Evolutionary conservation across 192 early-diverging fungal genomes (phyloP).

Genomic region (Mycoemilia scoparia): DNA sequence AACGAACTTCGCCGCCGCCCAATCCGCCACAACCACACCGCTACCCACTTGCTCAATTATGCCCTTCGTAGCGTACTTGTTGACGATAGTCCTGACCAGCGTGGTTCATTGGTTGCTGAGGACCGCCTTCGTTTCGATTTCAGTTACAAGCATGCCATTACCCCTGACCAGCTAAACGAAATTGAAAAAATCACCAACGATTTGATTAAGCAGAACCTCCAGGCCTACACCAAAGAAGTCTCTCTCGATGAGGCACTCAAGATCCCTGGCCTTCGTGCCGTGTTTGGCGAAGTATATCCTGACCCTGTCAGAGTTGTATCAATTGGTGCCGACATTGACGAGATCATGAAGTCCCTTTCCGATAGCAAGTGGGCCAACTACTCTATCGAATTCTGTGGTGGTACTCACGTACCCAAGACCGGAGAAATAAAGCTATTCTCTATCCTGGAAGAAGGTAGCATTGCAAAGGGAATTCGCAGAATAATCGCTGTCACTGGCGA

Average conservation of each 20-base stretch:
- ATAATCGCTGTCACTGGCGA: slow-evolving; percentile 88
- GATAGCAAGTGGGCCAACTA: slow-evolving; percentile 65
- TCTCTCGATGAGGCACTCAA: slow-evolving; percentile 58
- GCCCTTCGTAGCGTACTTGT: slow-evolving; percentile 73
- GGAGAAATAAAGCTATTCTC: slow-evolving; percentile 73
- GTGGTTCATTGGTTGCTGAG: slow-evolving; percentile 88
- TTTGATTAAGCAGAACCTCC: slow-evolving; percentile 52
- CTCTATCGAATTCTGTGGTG: slow-evolving; percentile 95
- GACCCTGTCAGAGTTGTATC: slow-evolving; percentile 95
- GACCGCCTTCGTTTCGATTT: slow-evolving; percentile 96
- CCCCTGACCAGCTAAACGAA: slow-evolving; percentile 42
- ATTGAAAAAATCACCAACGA: slow-evolving; percentile 63
- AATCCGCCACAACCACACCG: slow-evolving; percentile 89
- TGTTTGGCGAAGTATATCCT: slow-evolving; percentile 95
- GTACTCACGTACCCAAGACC: slow-evolving; percentile 84
- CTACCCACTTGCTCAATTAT: slow-evolving; percentile 90
- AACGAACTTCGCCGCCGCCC: slow-evolving; percentile 79
- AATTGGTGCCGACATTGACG: slow-evolving; percentile 73
- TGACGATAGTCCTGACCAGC: slow-evolving; percentile 63
- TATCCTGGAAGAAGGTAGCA: slow-evolving; percentile 75
- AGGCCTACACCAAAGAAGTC: slow-evolving; percentile 72
- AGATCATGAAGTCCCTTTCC: slow-evolving; percentile 58
- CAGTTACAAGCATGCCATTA: slow-evolving; percentile 52
- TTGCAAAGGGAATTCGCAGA: slow-evolving; percentile 92
- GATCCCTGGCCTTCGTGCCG: slow-evolving; percentile 85